Percentiles rank a stretch among this genome's conserved stretches.
Evolutionary conservation across 2,329 filamentous ascomycete genomes (phyloP).

Genomic region (Botrytis fabae): DNA sequence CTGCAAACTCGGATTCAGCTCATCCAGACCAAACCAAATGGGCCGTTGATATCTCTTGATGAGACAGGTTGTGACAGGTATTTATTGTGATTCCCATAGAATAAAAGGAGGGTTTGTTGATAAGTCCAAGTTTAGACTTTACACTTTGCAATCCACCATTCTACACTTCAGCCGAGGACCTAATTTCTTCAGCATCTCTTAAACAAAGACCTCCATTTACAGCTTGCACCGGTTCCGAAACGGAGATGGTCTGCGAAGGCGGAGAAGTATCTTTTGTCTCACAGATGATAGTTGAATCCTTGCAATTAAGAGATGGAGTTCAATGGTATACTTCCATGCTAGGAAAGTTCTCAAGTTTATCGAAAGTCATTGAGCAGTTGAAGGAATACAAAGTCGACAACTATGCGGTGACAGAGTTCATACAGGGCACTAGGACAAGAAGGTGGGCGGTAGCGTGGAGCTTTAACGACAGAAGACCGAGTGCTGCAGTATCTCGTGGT

Average conservation of each 20-base stretch:
- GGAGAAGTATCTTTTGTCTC: slow-evolving; percentile 76
- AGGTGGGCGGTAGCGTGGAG: slow-evolving; percentile 92
- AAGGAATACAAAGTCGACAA: slow-evolving; percentile 65
- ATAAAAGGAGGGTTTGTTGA: slow-evolving; percentile 21
- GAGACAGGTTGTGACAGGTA: slow-evolving; percentile 47
- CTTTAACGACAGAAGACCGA: slow-evolving; percentile 67
- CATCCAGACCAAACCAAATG: slow-evolving; percentile 52
- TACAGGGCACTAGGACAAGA: slow-evolving; percentile 75
- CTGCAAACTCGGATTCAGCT: slow-evolving; percentile 66
- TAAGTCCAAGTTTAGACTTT: slow-evolving; percentile 63
- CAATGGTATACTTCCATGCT: slow-evolving; percentile 93
- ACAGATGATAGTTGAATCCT: slow-evolving; percentile 69
- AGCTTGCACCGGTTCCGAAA: slow-evolving; percentile 71
- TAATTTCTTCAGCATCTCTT: slow-evolving; percentile 61
- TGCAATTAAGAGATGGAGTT: slow-evolving; percentile 58
- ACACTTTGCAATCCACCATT: slow-evolving; percentile 95
- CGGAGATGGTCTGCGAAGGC: slow-evolving; percentile 83
- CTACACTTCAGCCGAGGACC: slow-evolving; percentile 72
- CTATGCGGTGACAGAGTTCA: slow-evolving; percentile 77
- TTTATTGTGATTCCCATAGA: neutral
- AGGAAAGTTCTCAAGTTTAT: slow-evolving; percentile 72
- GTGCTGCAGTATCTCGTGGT: slow-evolving; percentile 45
- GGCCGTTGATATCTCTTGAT: slow-evolving; percentile 60
- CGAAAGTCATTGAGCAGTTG: slow-evolving; percentile 60
- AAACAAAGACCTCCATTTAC: slow-evolving; percentile 71